Evolutionary conservation across 306 rosid species (phyloP).

Genomic region (Leucaena leucocephala): DNA sequence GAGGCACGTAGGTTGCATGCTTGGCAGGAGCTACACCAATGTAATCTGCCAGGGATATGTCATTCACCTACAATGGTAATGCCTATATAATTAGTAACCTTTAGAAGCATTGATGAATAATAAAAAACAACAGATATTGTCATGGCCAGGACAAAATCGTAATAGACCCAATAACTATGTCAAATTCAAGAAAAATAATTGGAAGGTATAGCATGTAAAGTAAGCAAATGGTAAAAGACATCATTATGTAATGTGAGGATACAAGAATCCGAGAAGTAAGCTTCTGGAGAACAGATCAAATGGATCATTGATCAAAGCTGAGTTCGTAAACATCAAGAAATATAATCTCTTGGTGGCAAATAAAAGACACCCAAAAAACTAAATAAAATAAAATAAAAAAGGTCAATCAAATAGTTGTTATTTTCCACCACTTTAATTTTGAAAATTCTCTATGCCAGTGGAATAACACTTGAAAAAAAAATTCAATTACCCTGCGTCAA

Average conservation of each 20-base stretch:
- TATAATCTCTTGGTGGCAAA: neutral
- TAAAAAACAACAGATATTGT: neutral
- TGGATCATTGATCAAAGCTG: neutral
- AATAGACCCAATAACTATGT: neutral
- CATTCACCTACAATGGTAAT: conserved; percentile 32
- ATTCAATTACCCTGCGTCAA: neutral
- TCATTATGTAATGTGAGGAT: neutral
- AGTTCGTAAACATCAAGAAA: neutral
- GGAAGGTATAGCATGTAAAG: neutral
- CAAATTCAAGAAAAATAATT: neutral
- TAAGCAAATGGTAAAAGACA: neutral
- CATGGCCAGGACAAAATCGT: neutral
- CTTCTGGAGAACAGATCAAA: neutral
- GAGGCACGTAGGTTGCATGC: conserved; percentile 44
- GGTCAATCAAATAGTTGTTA: neutral
- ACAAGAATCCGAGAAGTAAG: neutral
- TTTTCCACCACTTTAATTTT: neutral
- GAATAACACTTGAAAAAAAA: neutral
- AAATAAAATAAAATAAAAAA: neutral
- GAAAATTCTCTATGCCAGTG: neutral
- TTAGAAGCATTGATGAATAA: neutral
- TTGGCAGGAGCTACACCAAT: conserved; percentile 40
- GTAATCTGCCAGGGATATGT: conserved; percentile 40
- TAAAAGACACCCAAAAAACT: neutral
- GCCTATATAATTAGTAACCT: neutral